A percentile compares a stretch with the other conserved stretches of the same genome.
phyloP scores from a whole-genome alignment of 208 protist species.

The Acanthamoeba culbertsoni region DNA sequence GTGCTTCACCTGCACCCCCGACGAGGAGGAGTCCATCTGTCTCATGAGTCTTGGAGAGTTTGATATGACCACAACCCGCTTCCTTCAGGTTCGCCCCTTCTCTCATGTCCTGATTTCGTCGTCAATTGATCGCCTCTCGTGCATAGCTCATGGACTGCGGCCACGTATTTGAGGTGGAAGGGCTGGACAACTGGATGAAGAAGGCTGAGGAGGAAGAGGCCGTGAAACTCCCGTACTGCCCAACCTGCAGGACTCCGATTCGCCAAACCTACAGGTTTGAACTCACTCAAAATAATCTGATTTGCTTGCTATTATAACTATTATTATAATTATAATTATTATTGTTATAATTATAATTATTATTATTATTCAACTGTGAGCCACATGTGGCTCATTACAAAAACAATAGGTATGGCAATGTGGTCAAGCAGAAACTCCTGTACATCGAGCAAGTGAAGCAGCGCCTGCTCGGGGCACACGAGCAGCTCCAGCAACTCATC shows the following conservation, averaged over 20 bases:
- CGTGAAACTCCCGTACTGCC: background rate
- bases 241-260: slow-evolving; percentile 45
- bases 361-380: too few relatives aligned
- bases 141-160: slow-evolving; percentile 58
- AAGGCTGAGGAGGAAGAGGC: background rate
- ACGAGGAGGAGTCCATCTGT: background rate
- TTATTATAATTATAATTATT: too few relatives aligned
- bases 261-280: background rate
- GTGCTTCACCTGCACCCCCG: slow-evolving; percentile 63
- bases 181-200: slow-evolving; percentile 64
- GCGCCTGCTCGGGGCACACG: background rate
- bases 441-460: background rate
- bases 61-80: background rate
- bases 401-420: slow-evolving; percentile 1
- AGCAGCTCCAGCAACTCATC: background rate
- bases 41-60: background rate
- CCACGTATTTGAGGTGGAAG: slow-evolving; percentile 51
- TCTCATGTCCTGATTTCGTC: background rate
- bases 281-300: background rate
- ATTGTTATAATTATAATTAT: too few relatives aligned
- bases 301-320: background rate
- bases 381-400: too few relatives aligned
- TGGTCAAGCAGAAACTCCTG: slow-evolving; percentile 25
- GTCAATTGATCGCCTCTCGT: background rate
- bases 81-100: background rate